Conservation (phyloP, 2,329 filamentous ascomycete species). For the Lizonia empirigonia region DNA sequence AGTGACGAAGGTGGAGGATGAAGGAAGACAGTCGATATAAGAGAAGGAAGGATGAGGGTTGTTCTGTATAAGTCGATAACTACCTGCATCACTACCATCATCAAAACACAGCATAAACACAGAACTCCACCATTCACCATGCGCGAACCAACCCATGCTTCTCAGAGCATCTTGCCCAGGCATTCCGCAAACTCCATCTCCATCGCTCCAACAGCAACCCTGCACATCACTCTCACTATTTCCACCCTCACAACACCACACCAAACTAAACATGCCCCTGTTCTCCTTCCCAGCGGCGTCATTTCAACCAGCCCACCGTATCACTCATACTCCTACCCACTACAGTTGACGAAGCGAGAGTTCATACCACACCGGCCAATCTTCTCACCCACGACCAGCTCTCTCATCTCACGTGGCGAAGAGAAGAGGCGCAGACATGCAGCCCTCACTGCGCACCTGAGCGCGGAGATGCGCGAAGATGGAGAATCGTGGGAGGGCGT, state of each 20-base stretch:
- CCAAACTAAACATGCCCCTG: neutral
- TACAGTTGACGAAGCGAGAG: too few species aligned
- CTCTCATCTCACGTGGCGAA: neutral
- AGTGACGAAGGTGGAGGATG: neutral
- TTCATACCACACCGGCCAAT: conserved; percentile 4
- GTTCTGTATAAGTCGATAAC: too few species aligned
- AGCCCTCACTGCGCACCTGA: neutral
- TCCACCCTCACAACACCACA: neutral
- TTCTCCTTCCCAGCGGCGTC: neutral
- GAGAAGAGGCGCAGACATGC: neutral
- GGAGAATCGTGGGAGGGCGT: neutral
- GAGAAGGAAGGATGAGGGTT: too few species aligned
- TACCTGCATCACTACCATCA: neutral
- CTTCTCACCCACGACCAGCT: neutral
- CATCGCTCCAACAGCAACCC: neutral
- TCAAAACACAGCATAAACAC: neutral
- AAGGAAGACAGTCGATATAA: neutral
- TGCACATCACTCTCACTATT: neutral
- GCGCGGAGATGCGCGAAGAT: neutral
- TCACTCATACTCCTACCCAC: neutral
- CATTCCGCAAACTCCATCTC: too few species aligned
- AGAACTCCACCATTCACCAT: neutral
- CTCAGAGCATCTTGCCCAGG: too few species aligned
- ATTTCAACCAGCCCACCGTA: neutral
- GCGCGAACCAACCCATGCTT: neutral